phyloP scores from a whole-genome alignment of 139 green algal genomes.

The Asterochloris sp. region DNA sequence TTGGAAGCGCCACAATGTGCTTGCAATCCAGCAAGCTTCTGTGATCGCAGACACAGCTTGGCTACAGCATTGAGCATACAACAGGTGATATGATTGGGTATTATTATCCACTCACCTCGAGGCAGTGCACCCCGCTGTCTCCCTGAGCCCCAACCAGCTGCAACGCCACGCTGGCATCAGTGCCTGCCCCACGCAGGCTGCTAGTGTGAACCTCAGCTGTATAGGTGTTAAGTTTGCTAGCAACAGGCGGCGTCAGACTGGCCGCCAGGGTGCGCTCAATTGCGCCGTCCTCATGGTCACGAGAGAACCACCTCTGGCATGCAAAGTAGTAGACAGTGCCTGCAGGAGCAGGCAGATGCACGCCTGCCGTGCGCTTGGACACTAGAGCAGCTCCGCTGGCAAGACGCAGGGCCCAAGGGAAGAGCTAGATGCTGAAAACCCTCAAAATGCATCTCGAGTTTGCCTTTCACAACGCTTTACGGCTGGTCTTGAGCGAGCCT shows the following conservation, averaged over 20 bases:
- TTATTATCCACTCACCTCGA: not conserved
- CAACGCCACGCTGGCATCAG: constrained; percentile 1
- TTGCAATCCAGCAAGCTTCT: no score
- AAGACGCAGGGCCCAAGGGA: no score
- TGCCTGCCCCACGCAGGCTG: constrained; percentile 10
- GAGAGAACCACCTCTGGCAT: constrained; percentile 26
- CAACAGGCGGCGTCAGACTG: not conserved
- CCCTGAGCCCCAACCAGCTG: constrained; percentile 10
- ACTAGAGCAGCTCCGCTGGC: no score
- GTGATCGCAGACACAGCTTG: no score
- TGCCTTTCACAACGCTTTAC: no score
- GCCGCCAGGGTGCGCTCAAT: constrained; percentile 19
- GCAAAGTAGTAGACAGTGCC: constrained; percentile 24
- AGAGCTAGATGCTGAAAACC: no score
- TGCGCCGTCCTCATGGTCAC: constrained; percentile 17
- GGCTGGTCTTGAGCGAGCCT: no score
- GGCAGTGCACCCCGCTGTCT: not conserved
- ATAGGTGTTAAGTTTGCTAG: constrained; percentile 1
- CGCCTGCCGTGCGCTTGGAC: no score
- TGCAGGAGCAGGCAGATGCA: not conserved
- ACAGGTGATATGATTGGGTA: no score
- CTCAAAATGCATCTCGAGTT: no score
- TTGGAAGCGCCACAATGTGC: no score
- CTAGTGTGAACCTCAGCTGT: constrained; percentile 13
- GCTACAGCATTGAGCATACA: no score